These are phyloP conservation scores for Endocladia muricata DNA, from an alignment of 31 red algal species.

Conservation along the genomic window DNA sequence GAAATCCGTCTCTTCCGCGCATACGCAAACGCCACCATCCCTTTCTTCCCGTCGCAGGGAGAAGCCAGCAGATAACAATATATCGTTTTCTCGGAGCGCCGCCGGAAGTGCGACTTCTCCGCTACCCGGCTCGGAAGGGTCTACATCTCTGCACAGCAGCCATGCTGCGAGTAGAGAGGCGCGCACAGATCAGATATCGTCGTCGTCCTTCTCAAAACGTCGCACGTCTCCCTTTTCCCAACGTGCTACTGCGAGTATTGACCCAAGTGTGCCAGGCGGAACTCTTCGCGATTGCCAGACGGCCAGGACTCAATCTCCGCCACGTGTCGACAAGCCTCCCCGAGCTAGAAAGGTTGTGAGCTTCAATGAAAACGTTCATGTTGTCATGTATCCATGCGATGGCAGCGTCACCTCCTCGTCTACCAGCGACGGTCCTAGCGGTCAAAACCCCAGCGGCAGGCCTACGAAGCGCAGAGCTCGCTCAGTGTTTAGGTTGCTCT, in stretches of 20 bases:
- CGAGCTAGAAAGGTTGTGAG: slow-evolving; percentile 60
- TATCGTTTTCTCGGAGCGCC: not conserved
- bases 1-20: too few species aligned
- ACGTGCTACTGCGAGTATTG: not conserved
- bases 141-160: too few species aligned
- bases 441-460: not conserved
- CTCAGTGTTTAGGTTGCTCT: slow-evolving; percentile 35
- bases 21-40: not conserved
- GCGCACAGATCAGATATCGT: too few species aligned
- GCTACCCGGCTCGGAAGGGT: too few species aligned
- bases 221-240: not conserved
- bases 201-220: not conserved
- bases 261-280: slow-evolving; percentile 17
- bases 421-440: not conserved
- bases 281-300: slow-evolving; percentile 26
- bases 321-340: slow-evolving; percentile 52
- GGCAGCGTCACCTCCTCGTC: slow-evolving; percentile 25
- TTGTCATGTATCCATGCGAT: slow-evolving; percentile 57
- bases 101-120: too few species aligned
- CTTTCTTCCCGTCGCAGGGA: not conserved
- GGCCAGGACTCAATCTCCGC: slow-evolving; percentile 33
- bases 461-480: slow-evolving; percentile 14
- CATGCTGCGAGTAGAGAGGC: too few species aligned
- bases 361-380: slow-evolving; percentile 64
- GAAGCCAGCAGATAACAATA: not conserved